These are phyloP conservation scores for Boletus pseudo-olivaceus DNA, from an alignment of 768 basidiomycete species.

Conservation along the genomic window DNA sequence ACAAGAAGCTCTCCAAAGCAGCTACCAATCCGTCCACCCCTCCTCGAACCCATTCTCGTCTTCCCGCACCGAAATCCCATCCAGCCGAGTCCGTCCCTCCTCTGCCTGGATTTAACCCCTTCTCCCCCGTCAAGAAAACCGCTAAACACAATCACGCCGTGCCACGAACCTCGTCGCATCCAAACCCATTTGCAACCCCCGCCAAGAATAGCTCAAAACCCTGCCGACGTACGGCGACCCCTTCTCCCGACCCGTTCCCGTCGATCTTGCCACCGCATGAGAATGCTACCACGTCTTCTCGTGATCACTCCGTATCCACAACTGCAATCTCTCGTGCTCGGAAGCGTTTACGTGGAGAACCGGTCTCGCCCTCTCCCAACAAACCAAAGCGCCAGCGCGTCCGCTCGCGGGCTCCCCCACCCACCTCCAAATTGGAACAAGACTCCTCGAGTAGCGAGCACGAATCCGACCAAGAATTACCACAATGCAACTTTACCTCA, in stretches of 20 bases:
- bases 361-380: slow-evolving; percentile 77
- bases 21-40: slow-evolving; percentile 32
- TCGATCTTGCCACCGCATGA: slow-evolving; percentile 23
- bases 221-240: slow-evolving; percentile 21
- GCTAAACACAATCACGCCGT: not conserved
- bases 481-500: slow-evolving; percentile 30
- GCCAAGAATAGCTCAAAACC: slow-evolving; percentile 32
- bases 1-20: slow-evolving; percentile 69
- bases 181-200: slow-evolving; percentile 49
- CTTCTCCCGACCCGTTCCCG: slow-evolving; percentile 43
- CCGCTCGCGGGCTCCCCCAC: slow-evolving; percentile 37
- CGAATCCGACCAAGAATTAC: slow-evolving; percentile 33
- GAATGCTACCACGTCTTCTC: slow-evolving; percentile 11
- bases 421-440: slow-evolving; percentile 33
- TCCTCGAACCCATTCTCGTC: slow-evolving; percentile 25
- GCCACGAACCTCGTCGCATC: slow-evolving; percentile 11
- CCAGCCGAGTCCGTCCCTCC: slow-evolving; percentile 49
- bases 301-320: slow-evolving; percentile 23
- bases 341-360: slow-evolving; percentile 78
- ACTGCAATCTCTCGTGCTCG: slow-evolving; percentile 64
- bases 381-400: slow-evolving; percentile 71
- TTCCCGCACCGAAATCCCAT: slow-evolving; percentile 49
- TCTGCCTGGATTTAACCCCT: slow-evolving; percentile 64
- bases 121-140: slow-evolving; percentile 68
- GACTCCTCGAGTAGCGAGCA: slow-evolving; percentile 34